These are phyloP conservation scores for Pleurotus citrinopileatus DNA, from an alignment of 768 basidiomycete species.

Conservation along the genomic window DNA sequence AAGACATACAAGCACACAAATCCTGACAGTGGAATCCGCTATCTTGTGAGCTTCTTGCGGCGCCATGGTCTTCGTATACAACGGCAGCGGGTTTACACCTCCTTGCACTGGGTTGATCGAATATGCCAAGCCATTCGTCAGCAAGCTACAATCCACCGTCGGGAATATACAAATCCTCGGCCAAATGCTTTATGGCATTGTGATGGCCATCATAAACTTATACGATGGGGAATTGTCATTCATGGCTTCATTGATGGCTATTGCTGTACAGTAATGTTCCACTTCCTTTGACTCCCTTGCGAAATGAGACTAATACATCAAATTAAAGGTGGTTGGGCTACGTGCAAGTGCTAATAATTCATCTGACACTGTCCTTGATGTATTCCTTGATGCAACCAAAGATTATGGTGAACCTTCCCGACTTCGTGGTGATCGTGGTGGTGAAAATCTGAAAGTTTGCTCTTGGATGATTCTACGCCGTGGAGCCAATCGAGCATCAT, in stretches of 20 bases:
- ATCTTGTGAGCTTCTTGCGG: conserved; percentile 25
- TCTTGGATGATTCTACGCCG: conserved; percentile 28
- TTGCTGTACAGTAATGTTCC: conserved; percentile 18
- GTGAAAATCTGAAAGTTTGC: conserved; percentile 30
- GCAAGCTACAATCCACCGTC: conserved; percentile 15
- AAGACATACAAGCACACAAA: conserved; percentile 5
- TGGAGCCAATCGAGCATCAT: conserved; percentile 27
- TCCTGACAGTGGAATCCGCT: conserved; percentile 23
- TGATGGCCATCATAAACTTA: conserved; percentile 34
- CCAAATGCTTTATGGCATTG: conserved; percentile 30
- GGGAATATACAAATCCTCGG: conserved; percentile 16
- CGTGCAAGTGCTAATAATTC: conserved; percentile 25
- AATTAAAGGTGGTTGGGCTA: conserved; percentile 21
- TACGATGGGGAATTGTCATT: conserved; percentile 25
- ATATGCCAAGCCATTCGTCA: conserved; percentile 19
- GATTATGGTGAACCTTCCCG: conserved; percentile 26
- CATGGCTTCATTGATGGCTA: conserved; percentile 24
- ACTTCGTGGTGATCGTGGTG: conserved; percentile 28
- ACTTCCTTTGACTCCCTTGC: not conserved
- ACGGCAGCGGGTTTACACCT: conserved; percentile 15
- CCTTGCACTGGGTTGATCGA: conserved; percentile 24
- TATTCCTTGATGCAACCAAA: conserved; percentile 20
- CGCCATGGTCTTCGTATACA: conserved; percentile 24
- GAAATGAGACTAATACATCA: conserved; percentile 11
- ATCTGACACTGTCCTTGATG: conserved; percentile 23